Evolutionary conservation across 805 yeast species (phyloP).

Genomic region (Starmerella scarabaei): DNA sequence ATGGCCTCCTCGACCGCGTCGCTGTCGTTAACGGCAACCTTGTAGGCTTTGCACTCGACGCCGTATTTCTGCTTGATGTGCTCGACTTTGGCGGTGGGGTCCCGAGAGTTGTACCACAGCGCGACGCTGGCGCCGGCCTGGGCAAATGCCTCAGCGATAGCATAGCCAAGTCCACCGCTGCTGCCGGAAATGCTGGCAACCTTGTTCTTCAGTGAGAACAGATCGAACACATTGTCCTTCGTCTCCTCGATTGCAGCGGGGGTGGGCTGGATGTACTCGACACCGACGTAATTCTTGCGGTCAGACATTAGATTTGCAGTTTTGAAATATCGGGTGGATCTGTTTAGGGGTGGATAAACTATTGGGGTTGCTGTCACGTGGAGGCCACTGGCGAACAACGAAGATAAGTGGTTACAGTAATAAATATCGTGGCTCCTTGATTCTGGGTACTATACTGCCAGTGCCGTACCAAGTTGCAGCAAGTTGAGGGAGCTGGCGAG

Average conservation of each 20-base stretch:
- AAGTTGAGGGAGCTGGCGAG: too few species aligned
- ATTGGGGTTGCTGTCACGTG: neutral
- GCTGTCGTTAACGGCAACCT: slow-evolving; percentile 42
- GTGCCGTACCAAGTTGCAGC: too few species aligned
- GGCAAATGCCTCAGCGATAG: slow-evolving; percentile 70
- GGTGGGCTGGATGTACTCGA: slow-evolving; percentile 17
- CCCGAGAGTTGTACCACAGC: slow-evolving; percentile 48
- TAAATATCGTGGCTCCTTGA: neutral
- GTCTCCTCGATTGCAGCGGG: slow-evolving; percentile 16
- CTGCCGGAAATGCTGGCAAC: slow-evolving; percentile 76
- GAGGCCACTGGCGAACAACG: neutral
- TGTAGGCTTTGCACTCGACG: slow-evolving; percentile 50
- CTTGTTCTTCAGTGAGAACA: slow-evolving; percentile 40
- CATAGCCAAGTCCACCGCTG: slow-evolving; percentile 73
- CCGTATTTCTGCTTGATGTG: slow-evolving; percentile 44
- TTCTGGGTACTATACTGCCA: too few species aligned
- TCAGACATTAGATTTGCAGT: neutral
- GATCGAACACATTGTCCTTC: slow-evolving; percentile 18
- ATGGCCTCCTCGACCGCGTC: slow-evolving; percentile 41
- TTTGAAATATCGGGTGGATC: too few species aligned
- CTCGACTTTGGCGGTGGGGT: slow-evolving; percentile 49
- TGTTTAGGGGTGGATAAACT: neutral
- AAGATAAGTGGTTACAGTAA: neutral
- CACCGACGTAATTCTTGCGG: slow-evolving; percentile 14
- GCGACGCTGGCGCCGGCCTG: slow-evolving; percentile 84